Evolutionary conservation across 768 basidiomycete species (phyloP), one percentile per base, ranked within the genome.

Genomic region (Rhodocollybia butyracea): DNA sequence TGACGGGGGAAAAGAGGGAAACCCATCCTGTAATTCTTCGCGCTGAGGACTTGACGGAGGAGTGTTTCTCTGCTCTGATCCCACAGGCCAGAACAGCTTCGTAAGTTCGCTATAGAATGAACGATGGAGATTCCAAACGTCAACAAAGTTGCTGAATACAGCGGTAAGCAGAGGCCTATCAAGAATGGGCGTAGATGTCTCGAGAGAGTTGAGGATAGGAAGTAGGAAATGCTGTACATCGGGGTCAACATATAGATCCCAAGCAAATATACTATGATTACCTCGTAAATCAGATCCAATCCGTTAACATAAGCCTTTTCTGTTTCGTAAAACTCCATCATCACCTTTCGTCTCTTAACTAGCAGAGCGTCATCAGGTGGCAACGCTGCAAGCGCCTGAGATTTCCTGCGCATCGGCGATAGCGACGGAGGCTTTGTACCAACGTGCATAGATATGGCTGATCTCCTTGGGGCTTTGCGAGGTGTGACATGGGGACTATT

Each of bases 61-160:
- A 10, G 65, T 29, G 21, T 34, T 12, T 43, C 24, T 53, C 5
- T 12, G 26, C 21, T 42, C 51, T 21, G 19, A 19, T 17, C 27
- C 51, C n/a, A 12, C 45, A 11, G 22, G 22, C 60, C 60, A 76
- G 56, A 76, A 61, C 46, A 81, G 73, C 39, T 71, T 68, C 7
- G 81, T 76, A 27, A 92, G 76, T 2, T 85, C 79, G 5, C 79
- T 73, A 56, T 84, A 83, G 69, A 92, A 87, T 2, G 87, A 81
- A 50, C 81, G 87, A 69, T 92, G 90, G 40, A 91, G 77, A 63
- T 91, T 93, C 91, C 88, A 92, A 31, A 94, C 93, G 68, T 94
- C 91, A 64, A 92, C 86, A 60, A 94, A 92, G 68, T 93, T 93
- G 59, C 88, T 88, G 69, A 94, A 94, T 32, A 93, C 75, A 12